Evolutionary conservation across 345 rosid species (phyloP).

Genomic region (Gossypioides kirkii): DNA sequence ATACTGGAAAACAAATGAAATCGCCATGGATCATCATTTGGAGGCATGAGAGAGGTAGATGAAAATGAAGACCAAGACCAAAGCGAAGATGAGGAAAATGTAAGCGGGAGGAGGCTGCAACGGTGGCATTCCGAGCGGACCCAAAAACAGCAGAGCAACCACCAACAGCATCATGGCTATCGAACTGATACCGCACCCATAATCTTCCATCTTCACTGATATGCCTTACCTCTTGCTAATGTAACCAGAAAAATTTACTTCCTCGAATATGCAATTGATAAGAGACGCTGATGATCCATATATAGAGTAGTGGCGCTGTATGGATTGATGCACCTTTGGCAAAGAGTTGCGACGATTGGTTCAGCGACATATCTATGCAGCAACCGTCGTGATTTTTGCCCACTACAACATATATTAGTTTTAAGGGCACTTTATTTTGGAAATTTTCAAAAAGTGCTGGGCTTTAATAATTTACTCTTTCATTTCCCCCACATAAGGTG

Average conservation of each 20-base stretch:
- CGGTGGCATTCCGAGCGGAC: constrained; percentile 29
- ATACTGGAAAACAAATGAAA: background rate
- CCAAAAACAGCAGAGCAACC: constrained; percentile 22
- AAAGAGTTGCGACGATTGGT: background rate
- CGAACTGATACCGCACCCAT: constrained; percentile 23
- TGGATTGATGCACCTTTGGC: background rate
- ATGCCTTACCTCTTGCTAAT: background rate
- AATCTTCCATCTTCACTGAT: constrained; percentile 16
- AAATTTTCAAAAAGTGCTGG: no score
- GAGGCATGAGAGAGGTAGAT: constrained; percentile 22
- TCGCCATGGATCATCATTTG: background rate
- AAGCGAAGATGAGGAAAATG: constrained; percentile 20
- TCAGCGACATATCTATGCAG: background rate
- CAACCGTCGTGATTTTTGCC: background rate
- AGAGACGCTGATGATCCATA: background rate
- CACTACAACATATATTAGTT: background rate
- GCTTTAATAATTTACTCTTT: no score
- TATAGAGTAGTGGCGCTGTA: background rate
- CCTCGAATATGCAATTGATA: background rate
- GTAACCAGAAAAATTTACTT: background rate
- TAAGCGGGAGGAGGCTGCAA: constrained; percentile 26
- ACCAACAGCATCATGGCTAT: constrained; percentile 22
- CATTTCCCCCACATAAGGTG: no score
- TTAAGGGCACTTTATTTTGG: no score
- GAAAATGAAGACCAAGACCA: constrained; percentile 23